Base-by-base conservation (phyloP, 1,284 basidiomycete species). In the Caloboletus firmus region DNA sequence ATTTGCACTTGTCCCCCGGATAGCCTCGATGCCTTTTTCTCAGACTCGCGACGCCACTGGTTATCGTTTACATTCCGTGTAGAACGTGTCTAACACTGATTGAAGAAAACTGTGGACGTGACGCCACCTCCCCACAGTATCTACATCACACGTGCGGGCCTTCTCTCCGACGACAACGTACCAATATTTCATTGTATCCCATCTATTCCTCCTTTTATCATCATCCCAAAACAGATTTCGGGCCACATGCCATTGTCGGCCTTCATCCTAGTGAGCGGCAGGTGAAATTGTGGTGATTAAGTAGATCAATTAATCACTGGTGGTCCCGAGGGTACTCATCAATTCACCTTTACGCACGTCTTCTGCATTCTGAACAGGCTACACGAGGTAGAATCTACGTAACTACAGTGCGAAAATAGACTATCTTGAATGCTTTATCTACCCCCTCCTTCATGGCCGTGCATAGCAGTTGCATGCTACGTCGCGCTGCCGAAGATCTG, bases 401-500 rank as follows among this genome's bases (percentile, higher is more conserved):
- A 17, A 15, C 39, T 45, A 43, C 34, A 34, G 28, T 24, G 7
- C 26, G n/a, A 28, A 17, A n/a, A 17, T 32, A 20, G 35, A 32
- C 28, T 41, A 43, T 44, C 18, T 32, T 35, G 17, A 1, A 4
- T 34, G 17, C 35, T 35, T 28, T 39, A 10, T 49, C 31, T 49
- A 34, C 41, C 28, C 17, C 9, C 22, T 36, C 30, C 31, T 49
- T 42, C 36, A 18, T 34, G 3, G 10, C 35, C 24, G 6, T 20
- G 4, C n/a, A 6, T 8, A 13, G 10, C 17, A 11, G 13, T 34
- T 30, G 13, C 7, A 20, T 30, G 32, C 63, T 80, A 94, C 44
- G 87, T 89, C 42, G 91, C 91, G 69, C 89, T 93, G 54, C 93
- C 94, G 70, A 96, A 96, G 59, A 96, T 95, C 71, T 93, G 90